Evolutionary conservation across 2,329 filamentous ascomycete genomes (phyloP), one percentile per base, ranked within the genome.

Genomic region (Trichoderma atrobrunneum): DNA sequence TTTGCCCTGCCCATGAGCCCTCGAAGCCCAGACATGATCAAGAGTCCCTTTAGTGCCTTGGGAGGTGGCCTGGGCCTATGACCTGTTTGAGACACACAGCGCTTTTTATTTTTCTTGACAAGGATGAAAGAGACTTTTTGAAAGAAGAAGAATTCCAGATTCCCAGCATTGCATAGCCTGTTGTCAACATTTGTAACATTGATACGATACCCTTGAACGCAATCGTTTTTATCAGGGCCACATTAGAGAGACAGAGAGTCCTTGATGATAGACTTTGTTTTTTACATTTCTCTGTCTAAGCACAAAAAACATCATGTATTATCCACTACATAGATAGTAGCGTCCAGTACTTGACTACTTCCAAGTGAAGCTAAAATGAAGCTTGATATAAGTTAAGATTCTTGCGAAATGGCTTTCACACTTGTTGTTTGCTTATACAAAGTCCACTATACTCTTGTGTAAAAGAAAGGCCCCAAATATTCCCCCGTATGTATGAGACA

Each of bases 1-100:
- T 98, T 98, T 78, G 94, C 94, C 0, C 87, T 97, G 67, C 94
- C 93, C 1, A 89, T 97, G 83, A 95, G 93, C 77, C 94, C 94
- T 1, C 87, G 94, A 65, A 95, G 93, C 77, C 94, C 94, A 0
- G 94, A 97, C 76, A 94, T 96, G 85, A 90, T 90, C 68, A 93
- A 90, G 76, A 95, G 93, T 78, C 94, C 94, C 0, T 98, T 97
- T 78, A 89, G 87, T 76, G 82, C 88, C 30, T 74, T 88, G 70
- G 70, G 70, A 82, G 75, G 62, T 57, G 69, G 69, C 67, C 43
- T 28, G 24, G 54, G 59, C 59, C 32, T 43, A 3, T 60, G 18
- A 60, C 18, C 16, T 18, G 36, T 39, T 66, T 72, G 39, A 56
- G 32, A 39, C 30, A 48, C 24, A 10, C 24, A 7, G 30, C 56